These are phyloP conservation scores for Cadophora sp. DNA, from an alignment of 2,329 filamentous ascomycete species.

Conservation along the genomic window DNA sequence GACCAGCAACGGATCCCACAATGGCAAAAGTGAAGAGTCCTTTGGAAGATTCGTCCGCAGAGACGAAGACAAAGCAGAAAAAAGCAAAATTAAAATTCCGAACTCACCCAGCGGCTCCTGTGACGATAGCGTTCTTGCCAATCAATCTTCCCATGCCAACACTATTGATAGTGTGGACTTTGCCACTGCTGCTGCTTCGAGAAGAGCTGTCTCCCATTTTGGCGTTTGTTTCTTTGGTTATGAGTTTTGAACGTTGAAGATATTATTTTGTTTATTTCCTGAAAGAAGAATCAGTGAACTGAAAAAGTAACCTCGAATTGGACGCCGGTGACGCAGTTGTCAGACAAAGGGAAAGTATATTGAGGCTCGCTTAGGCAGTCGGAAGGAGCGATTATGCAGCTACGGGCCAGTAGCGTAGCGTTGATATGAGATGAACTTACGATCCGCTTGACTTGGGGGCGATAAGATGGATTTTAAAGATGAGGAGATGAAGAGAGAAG, in stretches of 20 bases:
- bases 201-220: slow-evolving; percentile 30
- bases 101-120: slow-evolving; percentile 71
- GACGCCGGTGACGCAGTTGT: slow-evolving; percentile 6
- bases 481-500: neutral
- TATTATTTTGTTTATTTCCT: neutral
- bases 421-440: slow-evolving; percentile 27
- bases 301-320: slow-evolving; percentile 9
- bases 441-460: slow-evolving; percentile 15
- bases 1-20: slow-evolving; percentile 3
- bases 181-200: slow-evolving; percentile 31
- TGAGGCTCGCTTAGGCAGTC: slow-evolving; percentile 32
- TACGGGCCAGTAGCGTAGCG: slow-evolving; percentile 15
- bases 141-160: slow-evolving; percentile 45
- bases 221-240: slow-evolving; percentile 3
- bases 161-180: slow-evolving; percentile 44
- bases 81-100: slow-evolving; percentile 13
- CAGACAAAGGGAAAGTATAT: slow-evolving; percentile 14
- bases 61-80: neutral
- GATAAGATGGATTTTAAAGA: slow-evolving; percentile 26
- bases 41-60: neutral
- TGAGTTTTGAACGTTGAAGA: neutral
- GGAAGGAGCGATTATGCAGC: slow-evolving; percentile 20
- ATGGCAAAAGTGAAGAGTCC: neutral
- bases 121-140: slow-evolving; percentile 59
- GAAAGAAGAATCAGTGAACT: slow-evolving; percentile 8